Conservation (phyloP, 352 stramenopile species). For the Globisporangium abappressorium region DNA sequence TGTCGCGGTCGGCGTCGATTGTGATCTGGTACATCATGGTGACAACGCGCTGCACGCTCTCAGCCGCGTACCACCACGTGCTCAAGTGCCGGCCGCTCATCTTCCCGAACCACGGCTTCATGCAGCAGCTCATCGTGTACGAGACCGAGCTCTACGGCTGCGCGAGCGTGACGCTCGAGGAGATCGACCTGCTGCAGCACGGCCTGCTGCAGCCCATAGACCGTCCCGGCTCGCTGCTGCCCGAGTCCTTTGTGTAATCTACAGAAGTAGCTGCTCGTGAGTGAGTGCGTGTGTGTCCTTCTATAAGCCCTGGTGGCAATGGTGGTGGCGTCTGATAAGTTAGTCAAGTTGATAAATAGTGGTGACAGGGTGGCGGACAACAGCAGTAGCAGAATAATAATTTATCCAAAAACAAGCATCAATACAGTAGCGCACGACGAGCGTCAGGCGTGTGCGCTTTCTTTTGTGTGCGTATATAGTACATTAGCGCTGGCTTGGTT, state of each 20-base stretch:
- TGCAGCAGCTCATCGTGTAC: conserved; percentile 69
- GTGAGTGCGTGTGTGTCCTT: neutral
- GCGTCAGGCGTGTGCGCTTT: neutral
- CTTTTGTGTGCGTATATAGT: neutral
- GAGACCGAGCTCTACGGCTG: conserved; percentile 68
- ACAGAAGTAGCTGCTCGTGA: neutral
- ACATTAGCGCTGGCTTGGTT: conserved; percentile 2
- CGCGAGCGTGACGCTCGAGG: conserved; percentile 56
- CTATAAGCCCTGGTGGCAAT: neutral
- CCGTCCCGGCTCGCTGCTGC: conserved; percentile 54
- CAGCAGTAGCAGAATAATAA: conserved; percentile 1
- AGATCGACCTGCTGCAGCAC: conserved; percentile 68
- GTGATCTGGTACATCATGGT: conserved; percentile 84
- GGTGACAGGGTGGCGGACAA: neutral
- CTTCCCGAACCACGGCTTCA: conserved; percentile 79
- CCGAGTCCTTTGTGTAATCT: conserved; percentile 34
- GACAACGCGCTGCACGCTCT: conserved; percentile 64
- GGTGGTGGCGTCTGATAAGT: neutral
- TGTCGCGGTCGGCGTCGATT: conserved; percentile 75
- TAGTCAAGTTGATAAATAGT: neutral
- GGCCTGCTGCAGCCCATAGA: conserved; percentile 57
- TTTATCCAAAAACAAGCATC: conserved; percentile 6
- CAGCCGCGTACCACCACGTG: conserved; percentile 76
- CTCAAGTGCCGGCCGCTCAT: conserved; percentile 73
- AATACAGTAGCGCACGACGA: neutral